Evolutionary conservation across 2,329 filamentous ascomycete genomes (phyloP), one percentile per base, ranked within the genome.

Genomic region (Xylaria sp.): DNA sequence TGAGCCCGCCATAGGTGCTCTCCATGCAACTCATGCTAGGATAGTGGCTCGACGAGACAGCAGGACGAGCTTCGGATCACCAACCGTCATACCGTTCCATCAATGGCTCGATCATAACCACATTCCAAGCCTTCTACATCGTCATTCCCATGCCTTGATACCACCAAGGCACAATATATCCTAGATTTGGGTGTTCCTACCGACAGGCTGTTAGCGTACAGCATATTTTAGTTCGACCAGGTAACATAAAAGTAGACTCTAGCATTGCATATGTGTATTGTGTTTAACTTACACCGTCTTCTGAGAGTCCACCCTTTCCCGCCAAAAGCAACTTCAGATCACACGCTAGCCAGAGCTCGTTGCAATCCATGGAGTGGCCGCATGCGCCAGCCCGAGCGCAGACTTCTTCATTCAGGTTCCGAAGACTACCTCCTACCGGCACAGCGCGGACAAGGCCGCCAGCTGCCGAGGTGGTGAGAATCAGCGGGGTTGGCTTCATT

Each of bases 101-200:
- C 32, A 57, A n/a, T n/a, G n/a, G n/a, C n/a, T n/a, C n/a, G 25
- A 18, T 37, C 32, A 57, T 18, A 3, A 44, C 42, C 18, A 6
- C 23, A 27, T 32, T 40, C 13, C 5, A 48, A 21, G 13, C 2
- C 16, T 29, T 37, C 48, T 42, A 66, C 63, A 66, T 66, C 3
- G 66, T 50, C 66, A 66, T 66, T 13, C 66, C 66, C 53, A 70
- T 68, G 10, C 69, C 69, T 23, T 69, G 61, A 61, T 70, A 69
- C 69, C 69, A 70, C 69, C 69, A 70, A 42, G 69, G 69, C n/a
- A 70, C 63, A 21, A 70, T 65, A n/a, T 69, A 69, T 29, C 69
- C 69, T 8, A 70, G 27, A 18, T 63, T 48, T 1, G 65, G 61
- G 32, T 69, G 69, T 44, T 60, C 62, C 69, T 70, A 32, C 0